Evolutionary conservation across 2,329 filamentous ascomycete genomes (phyloP).

Genomic region (Beauveria pseudobassiana): DNA sequence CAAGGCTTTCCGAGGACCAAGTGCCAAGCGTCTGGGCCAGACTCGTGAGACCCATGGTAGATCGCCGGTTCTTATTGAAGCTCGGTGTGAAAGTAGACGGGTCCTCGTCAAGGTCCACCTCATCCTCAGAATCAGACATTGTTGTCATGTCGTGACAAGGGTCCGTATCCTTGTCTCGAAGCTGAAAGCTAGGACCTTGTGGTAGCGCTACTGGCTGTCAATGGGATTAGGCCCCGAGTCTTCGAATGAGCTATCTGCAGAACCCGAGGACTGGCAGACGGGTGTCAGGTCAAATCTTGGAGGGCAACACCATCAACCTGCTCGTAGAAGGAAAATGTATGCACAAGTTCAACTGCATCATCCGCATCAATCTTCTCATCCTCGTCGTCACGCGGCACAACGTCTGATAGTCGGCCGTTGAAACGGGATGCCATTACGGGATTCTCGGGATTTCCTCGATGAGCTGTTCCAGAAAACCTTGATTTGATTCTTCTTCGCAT

Average conservation of each 20-base stretch:
- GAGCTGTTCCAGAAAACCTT: slow-evolving; percentile 17
- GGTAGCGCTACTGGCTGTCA: slow-evolving; percentile 16
- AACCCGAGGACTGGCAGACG: not conserved
- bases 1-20: slow-evolving; percentile 56
- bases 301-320: not conserved
- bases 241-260: not conserved
- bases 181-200: slow-evolving; percentile 23
- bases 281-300: not conserved
- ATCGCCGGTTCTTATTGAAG: slow-evolving; percentile 23
- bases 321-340: slow-evolving; percentile 4
- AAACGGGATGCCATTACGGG: slow-evolving; percentile 32
- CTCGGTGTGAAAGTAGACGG: slow-evolving; percentile 36
- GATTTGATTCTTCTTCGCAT: slow-evolving; percentile 24
- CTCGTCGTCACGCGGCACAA: slow-evolving; percentile 33
- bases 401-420: slow-evolving; percentile 37
- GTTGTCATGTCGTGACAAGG: slow-evolving; percentile 30
- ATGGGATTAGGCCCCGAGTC: not conserved
- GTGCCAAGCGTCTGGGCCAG: slow-evolving; percentile 52
- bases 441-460: slow-evolving; percentile 25
- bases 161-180: slow-evolving; percentile 41
- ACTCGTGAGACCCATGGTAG: slow-evolving; percentile 51
- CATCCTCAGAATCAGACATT: slow-evolving; percentile 50
- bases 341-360: slow-evolving; percentile 12
- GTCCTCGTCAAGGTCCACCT: slow-evolving; percentile 26
- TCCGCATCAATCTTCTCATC: slow-evolving; percentile 25